Evolutionary conservation across 2,329 filamentous ascomycete genomes (phyloP).

Genomic region (Fusarium lateritium): DNA sequence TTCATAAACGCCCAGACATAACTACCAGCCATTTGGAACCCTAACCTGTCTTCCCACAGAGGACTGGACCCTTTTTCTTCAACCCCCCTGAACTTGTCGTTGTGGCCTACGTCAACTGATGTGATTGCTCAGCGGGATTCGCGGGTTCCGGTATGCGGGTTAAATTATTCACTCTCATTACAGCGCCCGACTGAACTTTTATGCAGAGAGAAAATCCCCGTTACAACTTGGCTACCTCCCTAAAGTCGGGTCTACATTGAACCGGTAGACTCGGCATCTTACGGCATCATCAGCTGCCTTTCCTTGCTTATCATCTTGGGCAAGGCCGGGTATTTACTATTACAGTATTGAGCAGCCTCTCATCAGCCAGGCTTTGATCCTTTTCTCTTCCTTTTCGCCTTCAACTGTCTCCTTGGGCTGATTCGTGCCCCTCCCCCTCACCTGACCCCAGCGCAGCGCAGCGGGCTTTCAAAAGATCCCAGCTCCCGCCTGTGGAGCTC

Average conservation of each 20-base stretch:
- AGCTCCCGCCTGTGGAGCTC: constrained; percentile 32
- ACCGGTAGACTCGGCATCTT: constrained; percentile 35
- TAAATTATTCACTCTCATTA: constrained; percentile 8
- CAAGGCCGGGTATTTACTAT: not conserved
- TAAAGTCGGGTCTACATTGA: constrained; percentile 27
- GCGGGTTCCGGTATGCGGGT: constrained; percentile 17
- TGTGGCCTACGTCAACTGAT: not conserved
- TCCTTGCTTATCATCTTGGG: constrained; percentile 16
- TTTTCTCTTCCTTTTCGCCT: not conserved
- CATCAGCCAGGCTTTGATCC: not conserved
- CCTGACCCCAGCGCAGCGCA: constrained; percentile 26
- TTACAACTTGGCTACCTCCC: constrained; percentile 16
- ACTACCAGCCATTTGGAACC: no score
- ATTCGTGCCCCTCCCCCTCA: constrained; percentile 43
- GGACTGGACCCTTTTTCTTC: not conserved
- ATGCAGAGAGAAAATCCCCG: constrained; percentile 7
- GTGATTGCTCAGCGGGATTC: constrained; percentile 15
- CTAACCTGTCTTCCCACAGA: no score
- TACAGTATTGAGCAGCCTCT: constrained; percentile 1
- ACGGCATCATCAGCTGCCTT: constrained; percentile 27
- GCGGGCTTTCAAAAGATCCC: constrained; percentile 28
- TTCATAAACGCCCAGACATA: no score
- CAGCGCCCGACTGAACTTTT: constrained; percentile 3
- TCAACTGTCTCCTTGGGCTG: not conserved
- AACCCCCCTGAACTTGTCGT: not conserved